phyloP scores from a whole-genome alignment of 1,284 basidiomycete genomes.

The Pascua guehoae region DNA sequence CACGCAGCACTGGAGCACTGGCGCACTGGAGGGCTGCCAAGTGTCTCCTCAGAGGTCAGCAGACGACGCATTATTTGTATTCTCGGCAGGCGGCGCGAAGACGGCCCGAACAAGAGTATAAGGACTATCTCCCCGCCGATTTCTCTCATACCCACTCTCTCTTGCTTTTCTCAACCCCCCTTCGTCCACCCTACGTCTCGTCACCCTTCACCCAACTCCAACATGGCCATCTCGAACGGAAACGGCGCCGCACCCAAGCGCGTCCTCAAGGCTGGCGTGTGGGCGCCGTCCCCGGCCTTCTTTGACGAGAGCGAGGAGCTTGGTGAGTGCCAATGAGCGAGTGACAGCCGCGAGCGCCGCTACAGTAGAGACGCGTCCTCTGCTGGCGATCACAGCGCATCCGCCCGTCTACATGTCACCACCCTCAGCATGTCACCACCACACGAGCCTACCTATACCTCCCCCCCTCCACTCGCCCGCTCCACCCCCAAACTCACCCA shows the following conservation, averaged over 20 bases:
- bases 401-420: no score
- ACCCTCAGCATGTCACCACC: no score
- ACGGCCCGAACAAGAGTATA: no score
- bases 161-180: neutral
- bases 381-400: neutral
- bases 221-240: conserved; percentile 19
- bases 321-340: conserved; percentile 55
- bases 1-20: no score
- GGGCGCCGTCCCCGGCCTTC: conserved; percentile 80
- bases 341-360: neutral
- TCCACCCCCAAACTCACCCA: conserved; percentile 53
- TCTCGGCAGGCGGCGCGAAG: no score
- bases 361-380: no score
- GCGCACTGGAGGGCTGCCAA: no score
- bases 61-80: no score
- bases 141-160: neutral
- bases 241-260: conserved; percentile 46
- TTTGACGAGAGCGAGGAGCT: conserved; percentile 76
- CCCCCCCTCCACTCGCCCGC: conserved; percentile 53
- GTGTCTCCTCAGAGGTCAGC: no score
- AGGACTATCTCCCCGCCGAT: no score
- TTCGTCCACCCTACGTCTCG: neutral
- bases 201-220: neutral
- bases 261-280: conserved; percentile 71
- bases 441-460: no score